Percentiles rank a stretch among this genome's conserved stretches.
Evolutionary conservation across 2,329 filamentous ascomycete species (phyloP).

Genomic region (Penicillium hesseltinei): DNA sequence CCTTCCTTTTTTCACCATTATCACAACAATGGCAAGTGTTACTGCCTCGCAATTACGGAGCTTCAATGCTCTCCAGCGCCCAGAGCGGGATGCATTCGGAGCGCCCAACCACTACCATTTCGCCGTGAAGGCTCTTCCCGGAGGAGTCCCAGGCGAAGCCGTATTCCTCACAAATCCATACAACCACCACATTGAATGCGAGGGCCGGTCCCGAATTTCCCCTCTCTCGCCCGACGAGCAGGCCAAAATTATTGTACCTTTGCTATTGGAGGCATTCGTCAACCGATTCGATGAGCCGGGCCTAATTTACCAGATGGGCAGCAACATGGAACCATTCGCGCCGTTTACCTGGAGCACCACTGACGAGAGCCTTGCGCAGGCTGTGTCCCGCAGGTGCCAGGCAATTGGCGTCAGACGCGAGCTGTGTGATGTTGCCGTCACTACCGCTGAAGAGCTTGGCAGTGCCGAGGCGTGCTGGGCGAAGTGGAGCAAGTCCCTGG

Average conservation of each 20-base stretch:
- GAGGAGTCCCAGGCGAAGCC: background rate
- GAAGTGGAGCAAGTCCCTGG: background rate
- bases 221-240: background rate
- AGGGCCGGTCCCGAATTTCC: constrained; percentile 2
- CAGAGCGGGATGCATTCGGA: background rate
- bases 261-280: constrained; percentile 9
- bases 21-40: background rate
- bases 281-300: constrained; percentile 2
- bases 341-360: constrained; percentile 7
- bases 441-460: background rate
- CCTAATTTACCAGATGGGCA: background rate
- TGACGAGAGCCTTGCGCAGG: background rate
- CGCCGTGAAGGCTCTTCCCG: constrained; percentile 1
- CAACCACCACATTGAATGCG: constrained; percentile 1
- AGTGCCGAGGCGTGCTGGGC: background rate
- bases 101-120: constrained; percentile 11
- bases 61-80: constrained; percentile 2
- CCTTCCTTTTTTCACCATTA: background rate
- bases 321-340: background rate
- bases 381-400: background rate
- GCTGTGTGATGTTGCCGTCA: background rate
- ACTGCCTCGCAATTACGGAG: background rate
- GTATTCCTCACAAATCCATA: constrained; percentile 7
- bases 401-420: constrained; percentile 2
- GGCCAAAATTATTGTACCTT: constrained; percentile 6